Percentiles rank a stretch among this genome's conserved stretches.
These are phyloP conservation scores for Rhodotorula graminis DNA, from an alignment of 768 basidiomycete species.

Conservation along the genomic window DNA sequence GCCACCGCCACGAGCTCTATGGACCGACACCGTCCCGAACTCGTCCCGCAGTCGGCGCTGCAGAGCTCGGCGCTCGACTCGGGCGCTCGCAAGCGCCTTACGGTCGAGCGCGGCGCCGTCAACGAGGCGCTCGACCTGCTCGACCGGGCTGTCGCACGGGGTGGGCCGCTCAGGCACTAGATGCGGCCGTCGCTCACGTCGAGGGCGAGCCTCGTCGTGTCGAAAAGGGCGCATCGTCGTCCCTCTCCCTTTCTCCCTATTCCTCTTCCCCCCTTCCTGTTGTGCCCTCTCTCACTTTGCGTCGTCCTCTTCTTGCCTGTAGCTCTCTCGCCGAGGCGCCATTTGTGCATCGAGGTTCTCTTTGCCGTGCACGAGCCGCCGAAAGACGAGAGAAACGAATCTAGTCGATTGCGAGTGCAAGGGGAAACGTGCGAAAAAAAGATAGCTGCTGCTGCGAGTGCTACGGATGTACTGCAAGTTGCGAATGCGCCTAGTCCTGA, in stretches of 20 bases:
- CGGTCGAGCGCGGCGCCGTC: conserved; percentile 42
- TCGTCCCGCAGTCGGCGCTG: conserved; percentile 18
- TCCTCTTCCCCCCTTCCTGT: not conserved
- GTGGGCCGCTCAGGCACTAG: conserved; percentile 11
- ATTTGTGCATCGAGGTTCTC: no score
- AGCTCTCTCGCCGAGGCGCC: not conserved
- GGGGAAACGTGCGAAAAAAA: no score
- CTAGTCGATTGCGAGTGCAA: not conserved
- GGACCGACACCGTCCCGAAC: not conserved
- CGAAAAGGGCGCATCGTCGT: not conserved
- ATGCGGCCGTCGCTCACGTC: not conserved
- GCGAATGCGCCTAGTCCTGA: no score
- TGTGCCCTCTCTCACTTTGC: no score
- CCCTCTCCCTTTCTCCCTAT: not conserved
- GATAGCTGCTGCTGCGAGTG: no score
- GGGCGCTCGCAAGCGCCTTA: conserved; percentile 31
- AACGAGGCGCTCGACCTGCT: conserved; percentile 42
- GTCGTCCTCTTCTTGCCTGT: not conserved
- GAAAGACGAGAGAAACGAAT: no score
- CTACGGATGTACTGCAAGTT: not conserved
- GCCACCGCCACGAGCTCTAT: no score
- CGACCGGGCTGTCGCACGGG: conserved; percentile 29
- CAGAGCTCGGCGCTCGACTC: conserved; percentile 30
- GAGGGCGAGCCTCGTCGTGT: not conserved
- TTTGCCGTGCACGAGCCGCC: no score